Conservation (phyloP, 441 rosid genomes). For the Adansonia madagascariensis region DNA sequence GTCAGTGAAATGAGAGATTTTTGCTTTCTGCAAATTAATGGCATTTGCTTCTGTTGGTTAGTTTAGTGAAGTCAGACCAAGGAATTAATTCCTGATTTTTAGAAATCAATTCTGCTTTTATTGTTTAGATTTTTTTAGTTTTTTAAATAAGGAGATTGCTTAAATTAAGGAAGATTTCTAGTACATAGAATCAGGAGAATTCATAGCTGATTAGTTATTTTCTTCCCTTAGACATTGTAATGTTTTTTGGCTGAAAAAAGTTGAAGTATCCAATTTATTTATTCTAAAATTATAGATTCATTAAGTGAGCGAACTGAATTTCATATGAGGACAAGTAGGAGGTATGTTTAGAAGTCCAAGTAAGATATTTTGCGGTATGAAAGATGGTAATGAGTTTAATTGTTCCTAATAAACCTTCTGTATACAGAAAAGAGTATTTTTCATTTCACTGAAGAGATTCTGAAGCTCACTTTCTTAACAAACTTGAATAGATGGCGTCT, state of each 20-base stretch:
- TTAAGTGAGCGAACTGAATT: conserved; percentile 1
- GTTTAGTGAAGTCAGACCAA: too few relatives aligned
- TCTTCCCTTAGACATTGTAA: too few relatives aligned
- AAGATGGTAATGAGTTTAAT: not conserved
- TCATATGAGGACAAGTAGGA: not conserved
- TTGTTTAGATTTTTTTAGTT: too few relatives aligned
- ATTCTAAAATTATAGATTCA: not conserved
- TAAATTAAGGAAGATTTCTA: too few relatives aligned
- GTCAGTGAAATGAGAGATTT: not conserved
- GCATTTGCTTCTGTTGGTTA: not conserved
- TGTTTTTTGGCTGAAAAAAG: too few relatives aligned
- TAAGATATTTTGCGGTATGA: not conserved
- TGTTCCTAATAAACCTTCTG: conserved; percentile 8
- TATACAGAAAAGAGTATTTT: not conserved
- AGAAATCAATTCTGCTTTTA: too few relatives aligned
- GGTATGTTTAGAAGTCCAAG: not conserved
- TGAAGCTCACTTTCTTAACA: conserved; percentile 62
- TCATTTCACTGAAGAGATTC: not conserved
- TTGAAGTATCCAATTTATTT: too few relatives aligned
- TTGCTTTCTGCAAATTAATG: not conserved
- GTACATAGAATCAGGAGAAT: too few relatives aligned
- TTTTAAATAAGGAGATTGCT: too few relatives aligned
- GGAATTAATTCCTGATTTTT: too few relatives aligned
- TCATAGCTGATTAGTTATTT: too few relatives aligned
- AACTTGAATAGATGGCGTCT: conserved; percentile 85